A percentile compares a stretch with the other conserved stretches of the same genome.
These are phyloP conservation scores for Phytophthora pseudosyringae DNA, from an alignment of 352 stramenopile genomes.

Conservation along the genomic window DNA sequence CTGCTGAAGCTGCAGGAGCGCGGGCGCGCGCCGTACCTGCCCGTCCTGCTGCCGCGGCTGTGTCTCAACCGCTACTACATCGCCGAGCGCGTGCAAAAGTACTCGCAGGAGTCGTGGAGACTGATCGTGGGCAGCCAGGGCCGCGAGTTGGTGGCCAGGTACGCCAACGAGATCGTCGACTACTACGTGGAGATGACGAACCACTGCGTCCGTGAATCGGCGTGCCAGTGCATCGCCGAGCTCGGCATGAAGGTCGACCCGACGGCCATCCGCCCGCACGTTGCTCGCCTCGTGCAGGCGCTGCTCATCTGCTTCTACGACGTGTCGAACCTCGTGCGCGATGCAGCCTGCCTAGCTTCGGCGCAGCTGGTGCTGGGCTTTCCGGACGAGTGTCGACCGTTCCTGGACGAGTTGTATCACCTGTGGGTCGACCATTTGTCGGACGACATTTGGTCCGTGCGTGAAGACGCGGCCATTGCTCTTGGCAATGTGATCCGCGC, in stretches of 20 bases:
- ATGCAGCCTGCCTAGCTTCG: constrained; percentile 93
- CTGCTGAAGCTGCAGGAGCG: constrained; percentile 75
- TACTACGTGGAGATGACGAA: constrained; percentile 97
- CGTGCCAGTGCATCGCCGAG: constrained; percentile 96
- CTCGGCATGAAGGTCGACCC: constrained; percentile 91
- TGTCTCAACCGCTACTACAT: constrained; percentile 98
- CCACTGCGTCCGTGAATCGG: constrained; percentile 95
- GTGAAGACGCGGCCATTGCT: constrained; percentile 95
- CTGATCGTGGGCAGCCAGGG: constrained; percentile 88
- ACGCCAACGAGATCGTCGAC: constrained; percentile 90
- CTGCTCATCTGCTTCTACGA: constrained; percentile 97
- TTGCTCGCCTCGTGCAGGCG: constrained; percentile 78
- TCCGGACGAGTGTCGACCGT: constrained; percentile 85
- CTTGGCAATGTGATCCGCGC: constrained; percentile 94
- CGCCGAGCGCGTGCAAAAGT: constrained; percentile 96
- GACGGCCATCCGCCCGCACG: constrained; percentile 70
- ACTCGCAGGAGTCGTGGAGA: constrained; percentile 96
- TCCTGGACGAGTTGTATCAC: constrained; percentile 87
- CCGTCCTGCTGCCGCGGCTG: constrained; percentile 92
- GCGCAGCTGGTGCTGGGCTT: constrained; percentile 86
- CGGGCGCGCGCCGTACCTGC: constrained; percentile 64
- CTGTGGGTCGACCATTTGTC: constrained; percentile 96
- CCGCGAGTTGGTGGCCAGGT: constrained; percentile 84
- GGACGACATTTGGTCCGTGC: constrained; percentile 98
- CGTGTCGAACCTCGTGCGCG: constrained; percentile 95